Conservation (phyloP, 805 yeast genomes). For the Sugiyamaella boreocaroliniensis region DNA sequence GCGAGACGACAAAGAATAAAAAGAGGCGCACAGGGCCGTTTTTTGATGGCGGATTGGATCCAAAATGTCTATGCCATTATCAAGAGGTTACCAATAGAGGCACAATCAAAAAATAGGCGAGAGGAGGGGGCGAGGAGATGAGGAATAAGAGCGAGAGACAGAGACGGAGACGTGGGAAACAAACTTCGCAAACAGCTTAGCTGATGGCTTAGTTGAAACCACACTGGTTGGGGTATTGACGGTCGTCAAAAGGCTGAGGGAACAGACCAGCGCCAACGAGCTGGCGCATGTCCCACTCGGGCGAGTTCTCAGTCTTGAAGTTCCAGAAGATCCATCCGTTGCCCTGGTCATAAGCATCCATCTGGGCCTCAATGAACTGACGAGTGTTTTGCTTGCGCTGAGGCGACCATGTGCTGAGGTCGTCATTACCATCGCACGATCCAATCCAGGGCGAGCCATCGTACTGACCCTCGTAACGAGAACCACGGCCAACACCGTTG, state of each 20-base stretch:
- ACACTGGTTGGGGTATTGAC: slow-evolving; percentile 69
- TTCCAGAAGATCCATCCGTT: slow-evolving; percentile 93
- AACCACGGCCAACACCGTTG: slow-evolving; percentile 79
- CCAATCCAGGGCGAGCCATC: slow-evolving; percentile 45
- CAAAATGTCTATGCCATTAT: not conserved
- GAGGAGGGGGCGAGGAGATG: no score
- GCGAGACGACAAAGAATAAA: slow-evolving; percentile 10
- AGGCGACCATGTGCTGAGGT: slow-evolving; percentile 51
- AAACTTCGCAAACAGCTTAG: not conserved
- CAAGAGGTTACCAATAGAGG: not conserved
- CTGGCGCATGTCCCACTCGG: slow-evolving; percentile 79
- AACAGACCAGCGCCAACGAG: slow-evolving; percentile 54
- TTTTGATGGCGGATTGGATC: not conserved
- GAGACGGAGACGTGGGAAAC: no score
- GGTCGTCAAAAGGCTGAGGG: slow-evolving; percentile 71
- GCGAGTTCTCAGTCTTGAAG: slow-evolving; percentile 76
- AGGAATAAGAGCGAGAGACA: no score
- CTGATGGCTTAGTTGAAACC: slow-evolving; percentile 21
- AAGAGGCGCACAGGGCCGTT: not conserved
- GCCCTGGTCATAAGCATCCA: slow-evolving; percentile 68
- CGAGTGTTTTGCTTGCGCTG: slow-evolving; percentile 54
- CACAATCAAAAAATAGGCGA: not conserved
- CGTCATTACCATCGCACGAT: slow-evolving; percentile 49
- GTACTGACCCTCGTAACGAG: slow-evolving; percentile 64
- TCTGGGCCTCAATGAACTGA: slow-evolving; percentile 77